These are phyloP conservation scores for Mycena indigotica DNA, from an alignment of 768 basidiomycete genomes.

Conservation along the genomic window DNA sequence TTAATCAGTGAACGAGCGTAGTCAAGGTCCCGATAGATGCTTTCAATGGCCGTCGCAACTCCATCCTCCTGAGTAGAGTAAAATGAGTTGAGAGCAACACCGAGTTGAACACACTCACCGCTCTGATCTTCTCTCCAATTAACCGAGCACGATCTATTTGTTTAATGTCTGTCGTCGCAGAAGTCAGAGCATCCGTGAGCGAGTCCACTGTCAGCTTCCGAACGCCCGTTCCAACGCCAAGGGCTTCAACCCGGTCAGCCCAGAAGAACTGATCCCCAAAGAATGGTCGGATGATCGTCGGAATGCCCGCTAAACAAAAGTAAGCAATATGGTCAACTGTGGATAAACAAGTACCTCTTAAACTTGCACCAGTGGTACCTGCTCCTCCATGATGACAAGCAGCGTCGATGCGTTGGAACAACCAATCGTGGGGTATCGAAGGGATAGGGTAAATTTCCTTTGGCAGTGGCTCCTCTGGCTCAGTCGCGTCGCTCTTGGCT, in stretches of 20 bases:
- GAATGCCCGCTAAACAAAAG: constrained; percentile 70
- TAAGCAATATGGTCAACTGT: background rate
- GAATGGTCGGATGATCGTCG: constrained; percentile 96
- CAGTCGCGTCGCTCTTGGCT: constrained; percentile 60
- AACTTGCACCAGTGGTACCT: constrained; percentile 92
- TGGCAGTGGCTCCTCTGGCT: constrained; percentile 71
- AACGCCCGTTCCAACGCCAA: constrained; percentile 88
- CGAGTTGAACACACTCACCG: constrained; percentile 45
- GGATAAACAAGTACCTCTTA: constrained; percentile 80
- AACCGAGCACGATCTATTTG: constrained; percentile 84
- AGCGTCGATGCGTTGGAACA: constrained; percentile 92
- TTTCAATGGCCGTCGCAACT: constrained; percentile 90
- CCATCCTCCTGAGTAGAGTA: constrained; percentile 82
- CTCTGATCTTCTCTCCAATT: constrained; percentile 85
- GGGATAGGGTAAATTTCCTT: constrained; percentile 81
- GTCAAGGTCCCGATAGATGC: constrained; percentile 94
- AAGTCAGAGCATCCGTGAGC: constrained; percentile 74
- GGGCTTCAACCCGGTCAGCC: constrained; percentile 96
- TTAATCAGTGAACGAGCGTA: constrained; percentile 90
- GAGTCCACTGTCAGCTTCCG: constrained; percentile 82
- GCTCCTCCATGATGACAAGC: constrained; percentile 98
- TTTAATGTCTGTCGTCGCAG: constrained; percentile 85
- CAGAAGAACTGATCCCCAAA: constrained; percentile 98
- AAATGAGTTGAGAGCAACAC: constrained; percentile 5
- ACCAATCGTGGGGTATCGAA: constrained; percentile 93